Evolutionary conservation across 768 basidiomycete genomes (phyloP), one percentile per base, ranked within the genome.

Genomic region (Suillus hirtellus): DNA sequence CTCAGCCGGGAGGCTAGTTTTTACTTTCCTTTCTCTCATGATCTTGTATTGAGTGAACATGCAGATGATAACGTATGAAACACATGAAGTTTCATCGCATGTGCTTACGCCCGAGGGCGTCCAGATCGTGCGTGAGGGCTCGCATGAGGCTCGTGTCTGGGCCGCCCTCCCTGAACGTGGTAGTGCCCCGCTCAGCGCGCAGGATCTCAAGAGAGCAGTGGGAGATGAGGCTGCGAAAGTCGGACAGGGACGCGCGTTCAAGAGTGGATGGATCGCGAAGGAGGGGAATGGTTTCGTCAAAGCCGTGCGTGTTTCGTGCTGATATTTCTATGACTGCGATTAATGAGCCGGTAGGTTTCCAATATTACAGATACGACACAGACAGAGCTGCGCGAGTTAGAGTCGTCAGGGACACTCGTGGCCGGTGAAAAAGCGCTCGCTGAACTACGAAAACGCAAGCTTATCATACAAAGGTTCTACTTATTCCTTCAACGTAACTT

Each of bases 121-220:
- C 24, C 86, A 89, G 69, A 92, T 98, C 67, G 86, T 87, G 27
- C 75, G 82, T 46, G 78, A 89, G 46, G 97, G 97, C 43, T 98
- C 96, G 15, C 95, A 98, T 75, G 97, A 99, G 80, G 94, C 90
- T 54, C 88, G 93, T 63, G 94, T 99, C 40, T 99, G 96, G 96
- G 80, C 83, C 55, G 93, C 86, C 24, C 80, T 96, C 5, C 92
- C 93, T 8, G 66, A 70, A 5, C 90, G 87, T 65, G 94, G 92
- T 2, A 91, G 89, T 3, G 67, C 79, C 44, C 88, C 94, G 10
- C 64, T 96, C 43, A 82, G 85, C 4, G 80, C 85, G 0, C 84
- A 80, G 54, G 85, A 91, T 63, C 80, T 98, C 15, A 92, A 91
- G 76, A 83, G 84, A 64, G 75, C 76, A 63, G 84, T 99, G 15